Percentiles rank a stretch among this genome's conserved stretches.
Evolutionary conservation across 1,284 basidiomycete genomes (phyloP).

Genomic region (Megacollybia platyphylla): DNA sequence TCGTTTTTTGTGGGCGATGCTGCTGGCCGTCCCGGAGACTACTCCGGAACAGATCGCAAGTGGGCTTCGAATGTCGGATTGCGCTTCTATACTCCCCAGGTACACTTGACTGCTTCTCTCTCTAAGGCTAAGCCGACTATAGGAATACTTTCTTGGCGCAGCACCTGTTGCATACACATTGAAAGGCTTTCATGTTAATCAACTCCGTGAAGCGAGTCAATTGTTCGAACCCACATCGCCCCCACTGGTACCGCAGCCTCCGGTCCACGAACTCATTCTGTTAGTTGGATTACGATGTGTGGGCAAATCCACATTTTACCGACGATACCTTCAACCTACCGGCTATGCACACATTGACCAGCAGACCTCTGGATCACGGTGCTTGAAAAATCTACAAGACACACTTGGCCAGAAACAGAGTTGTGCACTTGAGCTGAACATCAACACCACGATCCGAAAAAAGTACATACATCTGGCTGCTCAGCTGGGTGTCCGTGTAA

Average conservation of each 20-base stretch:
- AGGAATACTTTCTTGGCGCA: constrained; percentile 74
- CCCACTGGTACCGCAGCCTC: constrained; percentile 36
- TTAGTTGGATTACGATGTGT: constrained; percentile 53
- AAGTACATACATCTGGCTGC: constrained; percentile 59
- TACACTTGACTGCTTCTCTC: constrained; percentile 11
- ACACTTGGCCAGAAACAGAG: constrained; percentile 43
- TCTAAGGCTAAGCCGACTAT: constrained; percentile 4
- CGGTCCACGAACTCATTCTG: constrained; percentile 50
- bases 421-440: constrained; percentile 85
- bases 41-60: constrained; percentile 74
- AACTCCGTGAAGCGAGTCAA: constrained; percentile 15
- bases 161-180: constrained; percentile 31
- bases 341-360: constrained; percentile 82
- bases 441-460: constrained; percentile 55
- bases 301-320: constrained; percentile 81
- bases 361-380: constrained; percentile 68
- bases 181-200: constrained; percentile 48
- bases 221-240: constrained; percentile 12
- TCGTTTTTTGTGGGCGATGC: constrained; percentile 88
- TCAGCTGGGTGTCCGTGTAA: constrained; percentile 36
- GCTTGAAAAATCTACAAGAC: constrained; percentile 52
- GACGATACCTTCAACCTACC: constrained; percentile 49
- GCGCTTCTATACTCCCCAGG: constrained; percentile 61
- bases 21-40: constrained; percentile 69
- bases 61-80: constrained; percentile 72